Percentiles rank a stretch among this genome's conserved stretches.
Evolutionary conservation across 1,284 basidiomycete species (phyloP).

Genomic region (Heliocybe sulcata): DNA sequence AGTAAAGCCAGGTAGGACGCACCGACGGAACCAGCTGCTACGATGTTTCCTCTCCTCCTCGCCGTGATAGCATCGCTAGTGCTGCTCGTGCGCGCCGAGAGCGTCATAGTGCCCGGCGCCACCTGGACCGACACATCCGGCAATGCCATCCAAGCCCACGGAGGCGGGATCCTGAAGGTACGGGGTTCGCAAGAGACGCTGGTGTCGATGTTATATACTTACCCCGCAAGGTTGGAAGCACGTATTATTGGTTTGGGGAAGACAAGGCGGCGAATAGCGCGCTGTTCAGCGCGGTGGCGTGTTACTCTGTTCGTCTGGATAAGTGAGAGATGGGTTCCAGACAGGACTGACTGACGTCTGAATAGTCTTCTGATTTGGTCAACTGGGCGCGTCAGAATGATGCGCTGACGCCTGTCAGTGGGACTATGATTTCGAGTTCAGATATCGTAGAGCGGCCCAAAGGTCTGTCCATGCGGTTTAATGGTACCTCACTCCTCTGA

Average conservation of each 20-base stretch:
- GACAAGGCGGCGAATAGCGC: slow-evolving; percentile 53
- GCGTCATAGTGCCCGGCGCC: slow-evolving; percentile 55
- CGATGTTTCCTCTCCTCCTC: background rate
- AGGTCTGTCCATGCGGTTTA: slow-evolving; percentile 25
- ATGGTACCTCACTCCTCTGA: slow-evolving; percentile 1
- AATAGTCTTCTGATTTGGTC: slow-evolving; percentile 43
- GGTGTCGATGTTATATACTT: background rate
- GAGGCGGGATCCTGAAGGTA: slow-evolving; percentile 53
- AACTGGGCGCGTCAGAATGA: slow-evolving; percentile 54
- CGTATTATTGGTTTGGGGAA: slow-evolving; percentile 61
- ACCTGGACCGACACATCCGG: slow-evolving; percentile 57
- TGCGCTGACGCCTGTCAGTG: slow-evolving; percentile 43
- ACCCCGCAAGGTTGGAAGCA: slow-evolving; percentile 37
- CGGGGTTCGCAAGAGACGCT: slow-evolving; percentile 2
- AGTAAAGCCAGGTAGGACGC: too few relatives aligned
- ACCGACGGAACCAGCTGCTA: background rate
- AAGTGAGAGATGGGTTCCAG: background rate
- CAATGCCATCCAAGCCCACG: slow-evolving; percentile 59
- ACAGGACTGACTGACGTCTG: too few relatives aligned
- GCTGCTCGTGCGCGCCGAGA: background rate
- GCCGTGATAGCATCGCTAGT: background rate
- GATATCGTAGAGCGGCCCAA: slow-evolving; percentile 61
- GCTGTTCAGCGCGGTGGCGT: slow-evolving; percentile 53
- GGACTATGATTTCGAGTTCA: slow-evolving; percentile 50
- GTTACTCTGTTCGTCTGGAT: slow-evolving; percentile 35